phyloP scores from a whole-genome alignment of 2,329 filamentous ascomycete species.

The Colletotrichum lindemuthianum region DNA sequence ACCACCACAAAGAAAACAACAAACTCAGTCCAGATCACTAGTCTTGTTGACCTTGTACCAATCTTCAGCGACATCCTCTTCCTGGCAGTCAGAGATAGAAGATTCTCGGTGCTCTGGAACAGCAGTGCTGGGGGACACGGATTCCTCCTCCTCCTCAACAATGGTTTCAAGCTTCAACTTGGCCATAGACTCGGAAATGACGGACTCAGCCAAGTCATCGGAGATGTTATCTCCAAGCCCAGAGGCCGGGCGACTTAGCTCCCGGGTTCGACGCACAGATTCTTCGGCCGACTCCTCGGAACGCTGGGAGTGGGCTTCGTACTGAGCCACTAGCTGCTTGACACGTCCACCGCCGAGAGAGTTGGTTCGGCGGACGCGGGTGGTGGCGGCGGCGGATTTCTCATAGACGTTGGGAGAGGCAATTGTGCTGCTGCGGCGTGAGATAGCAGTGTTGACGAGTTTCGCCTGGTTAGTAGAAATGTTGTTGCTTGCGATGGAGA shows the following conservation, averaged over 20 bases:
- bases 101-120: neutral
- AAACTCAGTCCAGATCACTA: constrained; percentile 7
- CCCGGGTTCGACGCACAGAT: neutral
- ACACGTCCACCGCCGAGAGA: constrained; percentile 3
- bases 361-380: neutral
- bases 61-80: neutral
- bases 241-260: neutral
- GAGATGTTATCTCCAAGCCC: too few relatives aligned
- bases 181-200: too few relatives aligned
- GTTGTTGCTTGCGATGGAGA: neutral
- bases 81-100: neutral
- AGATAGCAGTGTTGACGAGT: neutral
- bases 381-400: neutral
- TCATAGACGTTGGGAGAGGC: neutral
- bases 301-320: constrained; percentile 9
- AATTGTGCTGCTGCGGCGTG: neutral
- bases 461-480: neutral
- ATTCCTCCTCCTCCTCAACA: too few relatives aligned
- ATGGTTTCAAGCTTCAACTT: too few relatives aligned
- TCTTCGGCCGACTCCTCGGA: neutral
- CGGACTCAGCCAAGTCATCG: too few relatives aligned
- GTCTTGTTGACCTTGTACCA: constrained; percentile 4
- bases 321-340: constrained; percentile 16
- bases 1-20: neutral
- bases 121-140: too few relatives aligned